Conservation (phyloP, 2,329 filamentous ascomycete genomes). For the Cryphonectria naterciae region DNA sequence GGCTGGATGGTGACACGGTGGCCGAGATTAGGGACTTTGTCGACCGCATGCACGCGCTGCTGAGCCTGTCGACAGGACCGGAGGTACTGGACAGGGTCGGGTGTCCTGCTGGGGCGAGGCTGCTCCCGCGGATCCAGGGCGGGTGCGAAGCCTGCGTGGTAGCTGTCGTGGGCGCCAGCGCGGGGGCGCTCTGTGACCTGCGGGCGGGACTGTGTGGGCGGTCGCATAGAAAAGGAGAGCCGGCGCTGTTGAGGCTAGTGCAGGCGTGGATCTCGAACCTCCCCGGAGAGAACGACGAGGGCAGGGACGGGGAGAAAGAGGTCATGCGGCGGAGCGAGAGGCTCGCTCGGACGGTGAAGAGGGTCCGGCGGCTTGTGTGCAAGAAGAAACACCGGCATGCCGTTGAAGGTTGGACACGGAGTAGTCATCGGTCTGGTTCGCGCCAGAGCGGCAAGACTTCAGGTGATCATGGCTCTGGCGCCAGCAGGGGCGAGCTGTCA, state of each 20-base stretch:
- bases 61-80: conserved; percentile 22
- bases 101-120: conserved; percentile 21
- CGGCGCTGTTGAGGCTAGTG: conserved; percentile 46
- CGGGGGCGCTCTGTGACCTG: conserved; percentile 49
- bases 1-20: background rate
- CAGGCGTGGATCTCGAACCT: conserved; percentile 49
- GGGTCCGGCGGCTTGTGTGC: conserved; percentile 12
- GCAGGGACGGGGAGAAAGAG: background rate
- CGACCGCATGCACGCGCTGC: conserved; percentile 31
- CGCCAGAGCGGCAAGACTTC: background rate
- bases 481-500: background rate
- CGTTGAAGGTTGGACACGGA: background rate
- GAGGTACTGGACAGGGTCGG: conserved; percentile 30
- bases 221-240: conserved; percentile 32
- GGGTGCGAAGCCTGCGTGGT: conserved; percentile 60
- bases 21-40: conserved; percentile 35
- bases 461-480: background rate
- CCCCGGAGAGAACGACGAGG: background rate
- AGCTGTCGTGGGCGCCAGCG: conserved; percentile 50
- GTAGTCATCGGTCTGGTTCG: background rate
- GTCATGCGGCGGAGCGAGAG: conserved; percentile 16
- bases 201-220: conserved; percentile 49
- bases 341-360: conserved; percentile 21
- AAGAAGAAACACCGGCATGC: background rate
- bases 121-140: conserved; percentile 37